Percentiles rank a stretch among this genome's conserved stretches.
Conservation (phyloP, 179 eudicot species). For the Monotropa hypopitys region DNA sequence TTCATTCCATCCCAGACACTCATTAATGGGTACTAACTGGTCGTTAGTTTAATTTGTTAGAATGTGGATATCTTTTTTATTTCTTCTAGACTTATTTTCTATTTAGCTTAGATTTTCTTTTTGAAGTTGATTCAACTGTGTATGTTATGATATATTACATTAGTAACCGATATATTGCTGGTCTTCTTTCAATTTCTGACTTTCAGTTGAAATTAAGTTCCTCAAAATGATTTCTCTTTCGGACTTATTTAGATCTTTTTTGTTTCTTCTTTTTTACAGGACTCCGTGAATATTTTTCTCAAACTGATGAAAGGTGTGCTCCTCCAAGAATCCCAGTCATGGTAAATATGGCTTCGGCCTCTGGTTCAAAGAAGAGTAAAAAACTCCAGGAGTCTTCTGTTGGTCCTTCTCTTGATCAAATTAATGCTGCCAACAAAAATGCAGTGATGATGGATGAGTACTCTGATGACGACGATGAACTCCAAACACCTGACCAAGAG, state of each 20-base stretch:
- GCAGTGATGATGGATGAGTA: slow-evolving; percentile 75
- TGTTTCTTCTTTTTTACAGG: slow-evolving; percentile 34
- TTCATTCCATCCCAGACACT: too few species aligned
- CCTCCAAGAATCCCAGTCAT: slow-evolving; percentile 92
- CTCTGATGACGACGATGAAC: slow-evolving; percentile 95
- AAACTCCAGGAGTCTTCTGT: slow-evolving; percentile 36
- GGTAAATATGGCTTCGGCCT: slow-evolving; percentile 87
- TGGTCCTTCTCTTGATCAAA: slow-evolving; percentile 44
- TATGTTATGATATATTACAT: background rate
- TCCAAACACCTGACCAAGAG: slow-evolving; percentile 73
- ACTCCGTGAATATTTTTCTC: slow-evolving; percentile 82
- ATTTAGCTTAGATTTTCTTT: background rate
- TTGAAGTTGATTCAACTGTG: background rate
- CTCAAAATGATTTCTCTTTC: slow-evolving; percentile 2
- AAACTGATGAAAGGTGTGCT: slow-evolving; percentile 71
- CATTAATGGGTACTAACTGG: too few species aligned
- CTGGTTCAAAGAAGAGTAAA: slow-evolving; percentile 54
- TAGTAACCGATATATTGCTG: background rate
- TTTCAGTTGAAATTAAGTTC: background rate
- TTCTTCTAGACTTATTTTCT: background rate
- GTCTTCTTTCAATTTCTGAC: background rate
- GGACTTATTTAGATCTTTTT: background rate
- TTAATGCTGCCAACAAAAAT: slow-evolving; percentile 51
- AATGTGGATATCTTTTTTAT: background rate
- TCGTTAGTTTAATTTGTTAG: too few species aligned